A percentile compares a stretch with the other conserved stretches of the same genome.
phyloP scores from a whole-genome alignment of 2,329 filamentous ascomycete species.

The Cladosporium velox region DNA sequence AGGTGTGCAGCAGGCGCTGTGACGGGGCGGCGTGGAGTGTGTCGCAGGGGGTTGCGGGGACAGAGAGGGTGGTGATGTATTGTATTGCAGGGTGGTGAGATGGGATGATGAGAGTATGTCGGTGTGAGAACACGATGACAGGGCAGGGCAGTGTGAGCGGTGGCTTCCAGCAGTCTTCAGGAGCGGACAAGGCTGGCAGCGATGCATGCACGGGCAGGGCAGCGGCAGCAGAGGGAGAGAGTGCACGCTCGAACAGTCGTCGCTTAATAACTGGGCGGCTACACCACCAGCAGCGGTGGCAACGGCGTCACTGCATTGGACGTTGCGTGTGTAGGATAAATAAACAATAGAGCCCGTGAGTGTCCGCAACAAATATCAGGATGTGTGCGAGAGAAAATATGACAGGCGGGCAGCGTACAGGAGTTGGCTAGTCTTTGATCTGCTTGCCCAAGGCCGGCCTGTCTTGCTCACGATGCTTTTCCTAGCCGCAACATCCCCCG shows the following conservation, averaged over 20 bases:
- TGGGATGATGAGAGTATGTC: neutral
- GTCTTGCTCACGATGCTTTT: conserved; percentile 2
- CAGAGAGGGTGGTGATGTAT: neutral
- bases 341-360: neutral
- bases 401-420: neutral
- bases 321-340: neutral
- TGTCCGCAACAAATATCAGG: neutral
- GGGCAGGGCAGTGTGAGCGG: neutral
- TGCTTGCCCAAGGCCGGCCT: conserved; percentile 1
- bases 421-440: neutral
- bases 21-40: neutral
- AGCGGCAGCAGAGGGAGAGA: conserved; percentile 7
- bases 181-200: conserved; percentile 13
- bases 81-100: conserved; percentile 1
- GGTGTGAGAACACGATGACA: conserved; percentile 3
- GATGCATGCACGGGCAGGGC: conserved; percentile 12
- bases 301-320: conserved; percentile 13
- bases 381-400: neutral
- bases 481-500: conserved; percentile 12
- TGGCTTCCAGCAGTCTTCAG: conserved; percentile 1
- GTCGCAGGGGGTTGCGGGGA: neutral
- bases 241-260: neutral
- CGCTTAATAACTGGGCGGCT: conserved; percentile 8
- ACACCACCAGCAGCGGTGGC: conserved; percentile 10
- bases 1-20: neutral